A percentile compares a stretch with the other conserved stretches of the same genome.
phyloP scores from a whole-genome alignment of 345 rosid genomes.

The Aethionema arabicum region DNA sequence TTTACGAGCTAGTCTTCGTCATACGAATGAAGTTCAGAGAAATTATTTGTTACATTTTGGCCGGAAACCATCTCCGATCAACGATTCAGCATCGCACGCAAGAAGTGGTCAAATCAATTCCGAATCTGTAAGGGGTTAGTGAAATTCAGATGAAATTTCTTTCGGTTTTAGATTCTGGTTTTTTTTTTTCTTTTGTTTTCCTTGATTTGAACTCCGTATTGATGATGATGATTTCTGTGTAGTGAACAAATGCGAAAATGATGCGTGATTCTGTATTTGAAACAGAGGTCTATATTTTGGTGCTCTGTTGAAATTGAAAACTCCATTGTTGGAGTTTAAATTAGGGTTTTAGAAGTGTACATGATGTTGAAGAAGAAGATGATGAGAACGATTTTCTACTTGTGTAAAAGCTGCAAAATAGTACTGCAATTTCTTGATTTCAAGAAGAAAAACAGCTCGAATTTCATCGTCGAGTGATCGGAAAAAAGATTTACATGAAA shows the following conservation, averaged over 20 bases:
- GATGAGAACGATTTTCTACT: neutral
- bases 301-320: slow-evolving; percentile 53
- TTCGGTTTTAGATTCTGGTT: slow-evolving; percentile 24
- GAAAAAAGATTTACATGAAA: slow-evolving; percentile 8
- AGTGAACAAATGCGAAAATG: slow-evolving; percentile 36
- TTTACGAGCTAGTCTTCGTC: slow-evolving; percentile 87
- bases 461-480: slow-evolving; percentile 23
- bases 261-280: slow-evolving; percentile 47
- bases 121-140: slow-evolving; percentile 69
- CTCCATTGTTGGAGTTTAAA: slow-evolving; percentile 21
- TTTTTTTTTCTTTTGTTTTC: slow-evolving; percentile 5
- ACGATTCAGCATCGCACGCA: slow-evolving; percentile 47
- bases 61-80: slow-evolving; percentile 52
- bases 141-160: slow-evolving; percentile 21
- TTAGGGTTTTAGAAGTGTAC: slow-evolving; percentile 20
- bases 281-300: slow-evolving; percentile 58
- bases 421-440: neutral
- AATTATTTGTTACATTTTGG: slow-evolving; percentile 75
- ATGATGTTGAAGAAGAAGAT: slow-evolving; percentile 14
- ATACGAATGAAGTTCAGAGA: slow-evolving; percentile 78
- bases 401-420: neutral
- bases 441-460: slow-evolving; percentile 24
- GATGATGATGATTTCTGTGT: neutral
- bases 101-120: slow-evolving; percentile 59
- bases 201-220: slow-evolving; percentile 26